Percentiles rank a stretch among this genome's conserved stretches.
These are phyloP conservation scores for Lathyrus aphaca DNA, from an alignment of 306 rosid genomes.

Conservation along the genomic window DNA sequence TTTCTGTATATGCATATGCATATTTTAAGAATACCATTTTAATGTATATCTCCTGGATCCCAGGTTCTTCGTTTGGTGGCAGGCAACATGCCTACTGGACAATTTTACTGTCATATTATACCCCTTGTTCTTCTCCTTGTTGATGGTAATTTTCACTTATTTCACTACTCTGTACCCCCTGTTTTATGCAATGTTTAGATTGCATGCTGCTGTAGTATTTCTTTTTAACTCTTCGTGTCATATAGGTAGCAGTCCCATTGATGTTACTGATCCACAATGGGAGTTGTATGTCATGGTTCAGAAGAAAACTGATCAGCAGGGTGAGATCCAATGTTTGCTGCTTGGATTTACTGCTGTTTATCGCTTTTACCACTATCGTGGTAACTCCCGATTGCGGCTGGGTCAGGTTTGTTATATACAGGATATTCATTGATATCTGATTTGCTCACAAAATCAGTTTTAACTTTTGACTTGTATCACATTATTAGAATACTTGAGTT, in stretches of 20 bases:
- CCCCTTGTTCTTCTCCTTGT: slow-evolving; percentile 92
- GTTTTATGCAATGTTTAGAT: slow-evolving; percentile 3
- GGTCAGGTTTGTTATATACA: slow-evolving; percentile 66
- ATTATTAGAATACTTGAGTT: slow-evolving; percentile 7
- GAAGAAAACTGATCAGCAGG: slow-evolving; percentile 61
- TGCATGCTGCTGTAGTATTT: slow-evolving; percentile 9
- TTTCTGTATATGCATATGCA: slow-evolving; percentile 24
- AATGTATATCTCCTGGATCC: slow-evolving; percentile 33
- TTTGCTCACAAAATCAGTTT: slow-evolving; percentile 15
- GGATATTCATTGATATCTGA: slow-evolving; percentile 29
- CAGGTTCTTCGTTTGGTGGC: slow-evolving; percentile 82
- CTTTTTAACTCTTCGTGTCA: slow-evolving; percentile 20
- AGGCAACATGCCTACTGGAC: slow-evolving; percentile 78
- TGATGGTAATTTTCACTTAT: slow-evolving; percentile 62
- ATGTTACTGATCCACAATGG: slow-evolving; percentile 81
- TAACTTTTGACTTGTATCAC: slow-evolving; percentile 29
- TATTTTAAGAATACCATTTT: slow-evolving; percentile 31
- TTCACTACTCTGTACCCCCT: slow-evolving; percentile 29
- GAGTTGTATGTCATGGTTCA: slow-evolving; percentile 77
- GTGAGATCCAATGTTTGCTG: slow-evolving; percentile 50
- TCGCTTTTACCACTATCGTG: slow-evolving; percentile 90
- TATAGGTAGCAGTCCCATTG: slow-evolving; percentile 91
- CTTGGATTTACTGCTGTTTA: slow-evolving; percentile 86
- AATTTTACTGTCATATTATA: slow-evolving; percentile 74
- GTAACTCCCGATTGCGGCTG: slow-evolving; percentile 72